These are phyloP conservation scores for Coniella vitis DNA, from an alignment of 2,329 filamentous ascomycete species.

Conservation along the genomic window DNA sequence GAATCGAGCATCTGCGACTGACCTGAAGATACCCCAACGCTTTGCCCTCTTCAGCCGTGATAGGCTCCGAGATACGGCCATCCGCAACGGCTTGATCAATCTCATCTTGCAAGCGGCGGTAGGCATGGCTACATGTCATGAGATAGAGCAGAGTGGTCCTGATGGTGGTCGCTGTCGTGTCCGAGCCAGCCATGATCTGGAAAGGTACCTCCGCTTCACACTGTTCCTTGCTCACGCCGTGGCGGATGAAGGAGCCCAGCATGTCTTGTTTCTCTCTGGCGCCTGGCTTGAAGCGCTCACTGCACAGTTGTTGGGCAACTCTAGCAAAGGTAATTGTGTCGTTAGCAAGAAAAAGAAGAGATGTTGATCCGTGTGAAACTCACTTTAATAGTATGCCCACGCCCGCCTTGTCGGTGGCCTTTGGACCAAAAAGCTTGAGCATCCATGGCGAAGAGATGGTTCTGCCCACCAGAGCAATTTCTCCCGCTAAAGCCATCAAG, in stretches of 20 bases:
- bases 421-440: neutral
- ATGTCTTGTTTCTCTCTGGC: neutral
- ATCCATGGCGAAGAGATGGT: slow-evolving; percentile 16
- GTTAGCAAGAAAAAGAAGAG: no score
- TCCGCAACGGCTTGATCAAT: neutral
- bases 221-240: slow-evolving; percentile 6
- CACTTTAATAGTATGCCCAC: neutral
- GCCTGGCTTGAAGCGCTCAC: no score
- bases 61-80: neutral
- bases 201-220: slow-evolving; percentile 7
- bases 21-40: slow-evolving; percentile 23
- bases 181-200: slow-evolving; percentile 13
- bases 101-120: neutral
- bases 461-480: neutral
- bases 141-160: neutral
- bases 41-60: slow-evolving; percentile 17
- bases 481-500: slow-evolving; percentile 20
- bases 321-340: no score
- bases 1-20: no score
- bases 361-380: no score
- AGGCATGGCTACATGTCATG: neutral
- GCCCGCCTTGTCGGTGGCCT: neutral
- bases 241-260: slow-evolving; percentile 10
- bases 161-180: slow-evolving; percentile 12
- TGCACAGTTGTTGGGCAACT: no score